Evolutionary conservation across 169 alveolate species (phyloP), one percentile per base, ranked within the genome.

Genomic region (Condylostoma magnum): DNA sequence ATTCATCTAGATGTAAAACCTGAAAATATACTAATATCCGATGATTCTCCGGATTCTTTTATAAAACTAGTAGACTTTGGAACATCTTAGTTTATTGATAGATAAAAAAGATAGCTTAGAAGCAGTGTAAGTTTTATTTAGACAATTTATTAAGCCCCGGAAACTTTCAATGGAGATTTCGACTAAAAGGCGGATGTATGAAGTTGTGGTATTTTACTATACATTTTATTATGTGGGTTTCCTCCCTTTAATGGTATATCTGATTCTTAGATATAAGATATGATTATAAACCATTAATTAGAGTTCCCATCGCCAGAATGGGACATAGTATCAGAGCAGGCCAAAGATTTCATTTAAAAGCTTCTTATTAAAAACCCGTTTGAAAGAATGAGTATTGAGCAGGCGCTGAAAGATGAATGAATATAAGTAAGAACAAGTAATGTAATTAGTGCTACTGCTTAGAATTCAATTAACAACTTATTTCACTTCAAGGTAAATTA

Each of bases 191-290:
- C 98, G 74, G 98, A 96, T 74, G 76, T 93, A 25, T 96, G 98
- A 97, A 87, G 96, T 25, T 82, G 89, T 34, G 96, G 95, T 27
- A 92, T 91, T 1, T 92, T 92, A 70, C 67, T 93, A 81, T 96
- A 94, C 83, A 89, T 94, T 20, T 85, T 96, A 34, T 78, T 93
- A 65, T n/a, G n/a, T n/a, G 97, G 95, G 3, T 92, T 77, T 54
- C 95, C 96, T 4, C 98, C 97, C 2, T 94, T 93, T 63, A 79
- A 84, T 33, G 98, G 97, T 3, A 93, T 90, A 53, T 84, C 89
- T 1, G 97, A 95, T 43, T 70, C 68, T 3, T 94, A 87, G 44
- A 92, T 93, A 50, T 79, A 91, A 74, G 60, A 71, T 50, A 80
- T 85, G 69, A 90, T 93, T 25, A 77, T 77, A 69, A 80, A 84